Conservation (phyloP, 208 protist genomes). For the Trypanosoma rangeli region DNA sequence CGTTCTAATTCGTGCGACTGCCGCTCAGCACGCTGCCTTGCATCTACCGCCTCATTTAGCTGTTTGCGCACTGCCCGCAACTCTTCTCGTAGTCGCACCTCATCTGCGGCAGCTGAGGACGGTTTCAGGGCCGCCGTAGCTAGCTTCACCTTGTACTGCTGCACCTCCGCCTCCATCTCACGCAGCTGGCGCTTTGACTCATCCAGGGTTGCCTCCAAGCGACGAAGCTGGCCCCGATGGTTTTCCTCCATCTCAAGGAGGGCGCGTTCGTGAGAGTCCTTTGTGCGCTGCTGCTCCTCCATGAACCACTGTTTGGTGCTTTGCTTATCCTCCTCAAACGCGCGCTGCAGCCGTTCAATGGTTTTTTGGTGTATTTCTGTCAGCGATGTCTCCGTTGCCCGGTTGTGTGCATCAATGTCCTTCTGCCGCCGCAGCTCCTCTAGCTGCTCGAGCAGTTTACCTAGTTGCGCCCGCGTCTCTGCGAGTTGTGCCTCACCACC, state of each 20-base stretch:
- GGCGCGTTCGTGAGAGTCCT: slow-evolving; percentile 44
- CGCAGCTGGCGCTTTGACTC: slow-evolving; percentile 38
- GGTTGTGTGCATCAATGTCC: slow-evolving; percentile 18
- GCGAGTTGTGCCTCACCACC: slow-evolving; percentile 58
- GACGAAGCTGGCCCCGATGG: slow-evolving; percentile 43
- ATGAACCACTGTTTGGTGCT: slow-evolving; percentile 43
- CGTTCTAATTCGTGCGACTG: slow-evolving; percentile 47
- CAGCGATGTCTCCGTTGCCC: slow-evolving; percentile 41
- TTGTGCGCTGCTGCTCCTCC: slow-evolving; percentile 58
- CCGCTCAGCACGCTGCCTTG: slow-evolving; percentile 45
- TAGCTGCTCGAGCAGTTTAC: slow-evolving; percentile 46
- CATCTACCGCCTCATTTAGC: slow-evolving; percentile 47
- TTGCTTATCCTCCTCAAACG: slow-evolving; percentile 79
- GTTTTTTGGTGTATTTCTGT: slow-evolving; percentile 48
- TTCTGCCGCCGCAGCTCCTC: slow-evolving; percentile 49
- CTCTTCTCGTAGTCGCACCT: slow-evolving; percentile 60
- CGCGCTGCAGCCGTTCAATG: slow-evolving; percentile 55
- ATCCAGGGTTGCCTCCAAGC: slow-evolving; percentile 43
- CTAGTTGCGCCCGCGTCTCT: slow-evolving; percentile 58
- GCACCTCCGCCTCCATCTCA: slow-evolving; percentile 48
- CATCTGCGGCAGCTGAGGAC: neutral
- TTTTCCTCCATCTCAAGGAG: slow-evolving; percentile 50
- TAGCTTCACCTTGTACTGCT: slow-evolving; percentile 49
- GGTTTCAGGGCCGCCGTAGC: slow-evolving; percentile 23
- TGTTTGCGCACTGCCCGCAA: slow-evolving; percentile 37